phyloP scores from a whole-genome alignment of 148 eudicot species.

The Heliosperma pusillum region DNA sequence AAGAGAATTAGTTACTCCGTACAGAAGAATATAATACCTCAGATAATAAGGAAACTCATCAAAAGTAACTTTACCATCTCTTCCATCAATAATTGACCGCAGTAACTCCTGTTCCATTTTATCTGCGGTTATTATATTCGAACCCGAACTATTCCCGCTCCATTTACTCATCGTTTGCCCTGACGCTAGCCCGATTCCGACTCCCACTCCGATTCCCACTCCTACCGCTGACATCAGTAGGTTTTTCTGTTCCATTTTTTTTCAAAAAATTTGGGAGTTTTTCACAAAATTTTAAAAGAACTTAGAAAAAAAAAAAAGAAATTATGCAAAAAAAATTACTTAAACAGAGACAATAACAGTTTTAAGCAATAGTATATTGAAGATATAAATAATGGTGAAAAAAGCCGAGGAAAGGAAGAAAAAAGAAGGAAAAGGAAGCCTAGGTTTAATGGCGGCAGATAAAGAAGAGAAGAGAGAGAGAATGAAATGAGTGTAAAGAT shows the following conservation, averaged over 20 bases:
- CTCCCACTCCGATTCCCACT: constrained; percentile 86
- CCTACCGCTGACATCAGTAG: constrained; percentile 77
- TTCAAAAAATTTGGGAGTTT: too few species aligned
- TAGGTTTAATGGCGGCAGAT: not conserved
- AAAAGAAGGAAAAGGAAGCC: not conserved
- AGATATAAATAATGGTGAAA: too few species aligned
- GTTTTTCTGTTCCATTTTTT: constrained; percentile 70
- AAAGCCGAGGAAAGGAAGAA: too few species aligned
- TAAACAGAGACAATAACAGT: too few species aligned
- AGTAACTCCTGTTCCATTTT: constrained; percentile 80
- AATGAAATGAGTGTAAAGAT: too few species aligned
- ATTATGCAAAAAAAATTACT: too few species aligned
- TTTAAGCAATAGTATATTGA: too few species aligned
- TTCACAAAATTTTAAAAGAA: too few species aligned
- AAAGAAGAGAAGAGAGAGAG: not conserved
- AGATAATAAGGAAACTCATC: constrained; percentile 89
- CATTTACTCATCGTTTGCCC: constrained; percentile 68
- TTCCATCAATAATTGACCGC: constrained; percentile 55
- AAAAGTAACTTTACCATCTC: constrained; percentile 67
- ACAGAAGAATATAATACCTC: constrained; percentile 56
- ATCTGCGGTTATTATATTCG: constrained; percentile 41
- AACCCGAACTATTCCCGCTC: constrained; percentile 34
- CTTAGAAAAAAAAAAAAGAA: too few species aligned
- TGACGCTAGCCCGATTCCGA: constrained; percentile 80
- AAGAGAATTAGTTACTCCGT: too few species aligned